A percentile compares a stretch with the other conserved stretches of the same genome.
These are phyloP conservation scores for Coelastrella sp. DNA, from an alignment of 139 green algal species.

Conservation along the genomic window DNA sequence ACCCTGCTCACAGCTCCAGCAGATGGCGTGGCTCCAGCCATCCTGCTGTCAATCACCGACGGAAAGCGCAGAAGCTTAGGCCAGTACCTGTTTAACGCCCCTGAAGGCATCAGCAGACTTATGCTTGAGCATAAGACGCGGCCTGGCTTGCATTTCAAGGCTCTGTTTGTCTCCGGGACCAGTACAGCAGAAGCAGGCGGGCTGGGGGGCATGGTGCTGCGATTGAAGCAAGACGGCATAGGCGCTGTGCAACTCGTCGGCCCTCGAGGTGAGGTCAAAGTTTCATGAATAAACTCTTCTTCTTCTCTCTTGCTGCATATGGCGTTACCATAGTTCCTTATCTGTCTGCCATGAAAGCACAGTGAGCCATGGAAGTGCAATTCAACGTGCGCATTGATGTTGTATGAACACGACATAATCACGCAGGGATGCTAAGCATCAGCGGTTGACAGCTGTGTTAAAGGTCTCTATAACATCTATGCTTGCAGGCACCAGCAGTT, in stretches of 20 bases:
- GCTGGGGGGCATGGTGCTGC: constrained; percentile 76
- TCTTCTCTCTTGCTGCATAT: not conserved
- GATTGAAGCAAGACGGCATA: constrained; percentile 78
- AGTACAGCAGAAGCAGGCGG: constrained; percentile 48
- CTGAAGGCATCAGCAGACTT: constrained; percentile 77
- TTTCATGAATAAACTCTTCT: not conserved
- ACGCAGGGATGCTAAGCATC: too few species aligned
- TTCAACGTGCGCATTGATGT: too few species aligned
- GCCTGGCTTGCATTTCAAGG: constrained; percentile 60
- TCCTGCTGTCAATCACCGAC: constrained; percentile 62
- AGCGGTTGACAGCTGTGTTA: too few species aligned
- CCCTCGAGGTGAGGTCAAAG: constrained; percentile 50
- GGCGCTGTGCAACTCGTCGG: constrained; percentile 69
- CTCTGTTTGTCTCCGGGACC: constrained; percentile 52
- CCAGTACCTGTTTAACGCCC: constrained; percentile 82
- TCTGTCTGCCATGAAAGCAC: too few species aligned
- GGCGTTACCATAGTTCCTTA: too few species aligned
- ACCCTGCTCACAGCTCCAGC: constrained; percentile 52
- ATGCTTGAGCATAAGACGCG: constrained; percentile 78
- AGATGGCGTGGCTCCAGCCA: constrained; percentile 66
- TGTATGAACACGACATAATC: too few species aligned
- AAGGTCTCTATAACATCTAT: not conserved
- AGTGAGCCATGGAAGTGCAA: too few species aligned
- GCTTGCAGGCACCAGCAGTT: not conserved
- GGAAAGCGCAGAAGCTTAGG: not conserved